Evolutionary conservation across 495 filamentous ascomycete species (phyloP).

Genomic region (Neurospora sp.): DNA sequence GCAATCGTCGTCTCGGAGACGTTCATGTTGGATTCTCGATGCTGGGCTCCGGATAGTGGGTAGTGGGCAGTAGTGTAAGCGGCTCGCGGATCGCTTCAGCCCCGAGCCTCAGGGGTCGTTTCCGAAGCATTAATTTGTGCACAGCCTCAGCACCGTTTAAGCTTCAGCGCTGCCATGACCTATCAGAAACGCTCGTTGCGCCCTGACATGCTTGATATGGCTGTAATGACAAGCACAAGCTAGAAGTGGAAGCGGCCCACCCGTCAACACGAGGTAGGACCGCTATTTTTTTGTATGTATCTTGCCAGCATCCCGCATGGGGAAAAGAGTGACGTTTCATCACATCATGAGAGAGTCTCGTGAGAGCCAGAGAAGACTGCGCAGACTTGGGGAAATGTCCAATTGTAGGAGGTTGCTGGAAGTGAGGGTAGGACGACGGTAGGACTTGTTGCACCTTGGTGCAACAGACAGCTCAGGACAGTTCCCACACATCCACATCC

Average conservation of each 20-base stretch:
- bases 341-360: not conserved
- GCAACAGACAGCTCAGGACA: not conserved
- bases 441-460: not conserved
- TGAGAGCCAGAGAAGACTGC: not conserved
- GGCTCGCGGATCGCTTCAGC: not conserved
- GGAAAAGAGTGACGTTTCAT: not conserved
- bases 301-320: not conserved
- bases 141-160: constrained; percentile 17
- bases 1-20: not conserved
- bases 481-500: not conserved
- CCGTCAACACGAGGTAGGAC: constrained; percentile 1
- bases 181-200: constrained; percentile 6
- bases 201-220: not conserved
- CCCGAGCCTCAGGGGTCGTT: not conserved
- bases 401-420: not conserved
- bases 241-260: not conserved
- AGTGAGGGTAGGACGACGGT: not conserved
- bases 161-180: constrained; percentile 7
- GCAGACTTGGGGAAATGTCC: not conserved
- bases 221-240: not conserved
- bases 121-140: not conserved
- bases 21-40: not conserved
- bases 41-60: not conserved
- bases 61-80: not conserved
- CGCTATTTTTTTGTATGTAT: not conserved